Conservation (phyloP, 1,284 basidiomycete species). For the Trametes sp. region DNA sequence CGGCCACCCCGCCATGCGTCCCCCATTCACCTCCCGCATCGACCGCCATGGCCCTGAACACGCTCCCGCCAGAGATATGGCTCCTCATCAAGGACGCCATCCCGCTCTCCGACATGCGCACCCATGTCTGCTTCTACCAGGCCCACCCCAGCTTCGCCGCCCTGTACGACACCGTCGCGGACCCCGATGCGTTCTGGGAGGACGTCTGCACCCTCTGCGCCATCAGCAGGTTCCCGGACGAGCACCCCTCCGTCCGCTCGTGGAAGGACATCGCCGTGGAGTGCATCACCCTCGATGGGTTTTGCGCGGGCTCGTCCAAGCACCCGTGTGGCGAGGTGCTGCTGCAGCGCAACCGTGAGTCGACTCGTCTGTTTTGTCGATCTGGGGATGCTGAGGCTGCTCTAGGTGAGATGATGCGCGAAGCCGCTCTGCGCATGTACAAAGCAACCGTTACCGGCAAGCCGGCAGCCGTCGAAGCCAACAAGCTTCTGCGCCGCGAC, state of each 20-base stretch:
- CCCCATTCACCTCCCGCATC: background rate
- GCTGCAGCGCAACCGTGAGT: constrained; percentile 14
- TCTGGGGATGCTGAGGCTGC: background rate
- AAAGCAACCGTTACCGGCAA: background rate
- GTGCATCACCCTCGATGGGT: constrained; percentile 11
- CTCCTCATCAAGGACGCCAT: constrained; percentile 15
- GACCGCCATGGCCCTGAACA: background rate
- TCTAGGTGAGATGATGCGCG: background rate
- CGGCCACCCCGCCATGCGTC: background rate
- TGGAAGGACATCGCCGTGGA: constrained; percentile 24
- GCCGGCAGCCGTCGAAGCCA: background rate
- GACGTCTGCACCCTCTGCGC: constrained; percentile 13
- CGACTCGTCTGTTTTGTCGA: background rate
- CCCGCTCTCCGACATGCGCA: constrained; percentile 17
- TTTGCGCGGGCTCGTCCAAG: constrained; percentile 15
- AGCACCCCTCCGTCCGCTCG: background rate
- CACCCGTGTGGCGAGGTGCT: constrained; percentile 11
- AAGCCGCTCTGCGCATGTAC: background rate
- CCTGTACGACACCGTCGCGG: constrained; percentile 8
- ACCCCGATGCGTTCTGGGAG: constrained; percentile 17
- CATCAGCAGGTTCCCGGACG: constrained; percentile 3
- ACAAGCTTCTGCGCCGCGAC: background rate
- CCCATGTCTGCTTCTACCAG: constrained; percentile 25
- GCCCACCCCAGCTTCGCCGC: constrained; percentile 6
- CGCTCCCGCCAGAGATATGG: constrained; percentile 19